phyloP scores from a whole-genome alignment of 208 protist species.

The Trypanosoma avium region DNA sequence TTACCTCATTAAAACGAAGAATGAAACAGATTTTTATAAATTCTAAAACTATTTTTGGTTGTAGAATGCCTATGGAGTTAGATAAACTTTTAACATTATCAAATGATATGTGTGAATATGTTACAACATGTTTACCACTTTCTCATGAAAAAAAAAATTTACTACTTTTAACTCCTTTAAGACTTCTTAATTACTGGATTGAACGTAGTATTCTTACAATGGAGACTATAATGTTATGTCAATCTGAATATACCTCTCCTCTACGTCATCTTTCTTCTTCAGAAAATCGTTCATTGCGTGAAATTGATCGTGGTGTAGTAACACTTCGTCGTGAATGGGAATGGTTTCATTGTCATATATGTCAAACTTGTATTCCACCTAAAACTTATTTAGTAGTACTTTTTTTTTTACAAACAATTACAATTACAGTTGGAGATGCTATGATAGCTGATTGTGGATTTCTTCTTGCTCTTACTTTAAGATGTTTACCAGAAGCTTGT shows the following conservation, averaged over 20 bases:
- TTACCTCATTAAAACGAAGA: not conserved
- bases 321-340: conserved; percentile 59
- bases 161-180: conserved; percentile 33
- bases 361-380: not conserved
- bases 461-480: not conserved
- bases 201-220: conserved; percentile 27
- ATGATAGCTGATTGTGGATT: conserved; percentile 6
- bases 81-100: conserved; percentile 6
- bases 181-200: conserved; percentile 41
- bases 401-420: conserved; percentile 10
- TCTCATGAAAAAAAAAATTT: not conserved
- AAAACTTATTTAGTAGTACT: not conserved
- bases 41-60: conserved; percentile 3
- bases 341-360: conserved; percentile 39
- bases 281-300: conserved; percentile 31
- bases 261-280: conserved; percentile 31
- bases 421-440: conserved; percentile 5
- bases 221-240: conserved; percentile 26
- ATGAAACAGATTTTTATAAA: not conserved
- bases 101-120: conserved; percentile 29
- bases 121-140: not conserved
- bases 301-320: conserved; percentile 35
- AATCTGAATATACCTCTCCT: conserved; percentile 27
- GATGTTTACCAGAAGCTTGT: conserved; percentile 9
- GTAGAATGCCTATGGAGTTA: conserved; percentile 4